Evolutionary conservation across 106 monocot species (phyloP).

Genomic region (Iris macrosiphon): DNA sequence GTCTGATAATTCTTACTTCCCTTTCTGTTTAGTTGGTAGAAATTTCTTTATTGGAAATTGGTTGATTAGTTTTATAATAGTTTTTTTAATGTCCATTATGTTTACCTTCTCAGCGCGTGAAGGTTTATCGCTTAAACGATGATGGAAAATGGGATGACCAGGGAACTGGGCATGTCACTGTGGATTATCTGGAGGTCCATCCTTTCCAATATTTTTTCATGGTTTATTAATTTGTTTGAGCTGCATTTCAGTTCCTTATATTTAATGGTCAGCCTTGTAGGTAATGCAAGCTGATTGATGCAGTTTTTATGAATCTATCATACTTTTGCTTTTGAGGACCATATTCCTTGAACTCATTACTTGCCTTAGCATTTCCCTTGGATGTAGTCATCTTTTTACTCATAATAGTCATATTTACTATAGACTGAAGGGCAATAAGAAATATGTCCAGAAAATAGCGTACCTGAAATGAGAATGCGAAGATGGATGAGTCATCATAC

Average conservation of each 20-base stretch:
- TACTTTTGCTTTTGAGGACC: background rate
- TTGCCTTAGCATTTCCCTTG: background rate
- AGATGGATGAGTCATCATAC: no score
- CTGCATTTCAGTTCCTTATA: background rate
- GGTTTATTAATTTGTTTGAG: background rate
- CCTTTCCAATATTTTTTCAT: background rate
- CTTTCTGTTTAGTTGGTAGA: no score
- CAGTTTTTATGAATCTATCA: background rate
- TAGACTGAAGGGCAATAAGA: no score
- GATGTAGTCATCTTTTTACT: no score
- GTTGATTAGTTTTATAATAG: no score
- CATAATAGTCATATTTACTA: no score
- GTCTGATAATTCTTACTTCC: no score
- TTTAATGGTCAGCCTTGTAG: background rate
- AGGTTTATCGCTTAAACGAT: slow-evolving; percentile 78
- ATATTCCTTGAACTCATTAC: no score
- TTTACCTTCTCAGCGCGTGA: slow-evolving; percentile 97
- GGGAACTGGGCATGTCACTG: slow-evolving; percentile 88
- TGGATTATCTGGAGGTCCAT: slow-evolving; percentile 86
- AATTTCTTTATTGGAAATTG: no score
- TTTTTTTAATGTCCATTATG: no score
- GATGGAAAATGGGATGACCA: slow-evolving; percentile 96
- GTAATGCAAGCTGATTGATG: background rate
- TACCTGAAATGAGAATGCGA: no score
- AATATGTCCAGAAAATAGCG: no score